A percentile compares a stretch with the other conserved stretches of the same genome.
Conservation (phyloP, 768 basidiomycete genomes). For the Strobilomyces echinocephalus region DNA sequence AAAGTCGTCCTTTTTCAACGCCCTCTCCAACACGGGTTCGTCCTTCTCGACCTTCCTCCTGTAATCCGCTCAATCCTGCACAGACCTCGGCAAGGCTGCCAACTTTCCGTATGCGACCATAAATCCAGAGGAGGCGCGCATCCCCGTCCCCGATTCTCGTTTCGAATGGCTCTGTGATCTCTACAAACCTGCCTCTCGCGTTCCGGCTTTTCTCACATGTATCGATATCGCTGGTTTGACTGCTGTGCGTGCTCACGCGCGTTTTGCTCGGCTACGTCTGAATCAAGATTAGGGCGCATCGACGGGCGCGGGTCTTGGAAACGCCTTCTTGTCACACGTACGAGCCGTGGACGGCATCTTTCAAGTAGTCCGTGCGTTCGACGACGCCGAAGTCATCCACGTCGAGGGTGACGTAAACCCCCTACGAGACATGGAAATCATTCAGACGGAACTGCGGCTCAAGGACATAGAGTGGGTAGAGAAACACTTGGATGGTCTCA, state of each 20-base stretch:
- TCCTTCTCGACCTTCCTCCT: constrained; percentile 2
- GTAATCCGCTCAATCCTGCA: constrained; percentile 5
- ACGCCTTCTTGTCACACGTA: constrained; percentile 95
- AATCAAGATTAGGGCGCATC: constrained; percentile 70
- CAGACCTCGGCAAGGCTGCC: constrained; percentile 88
- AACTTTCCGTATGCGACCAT: constrained; percentile 97
- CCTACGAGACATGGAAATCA: constrained; percentile 94
- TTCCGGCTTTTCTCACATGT: constrained; percentile 94
- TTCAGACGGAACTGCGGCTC: constrained; percentile 85
- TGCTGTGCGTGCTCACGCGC: constrained; percentile 52
- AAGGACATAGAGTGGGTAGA: constrained; percentile 99
- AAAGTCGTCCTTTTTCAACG: constrained; percentile 99
- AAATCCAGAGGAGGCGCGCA: constrained; percentile 92
- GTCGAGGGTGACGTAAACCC: constrained; percentile 98
- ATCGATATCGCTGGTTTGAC: constrained; percentile 99
- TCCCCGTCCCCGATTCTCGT: constrained; percentile 89
- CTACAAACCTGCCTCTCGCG: constrained; percentile 84
- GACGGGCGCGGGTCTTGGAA: constrained; percentile 96
- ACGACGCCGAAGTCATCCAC: constrained; percentile 98
- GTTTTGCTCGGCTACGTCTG: constrained; percentile 10
- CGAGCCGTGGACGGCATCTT: constrained; percentile 99
- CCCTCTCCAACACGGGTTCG: constrained; percentile 83
- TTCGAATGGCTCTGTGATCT: constrained; percentile 91
- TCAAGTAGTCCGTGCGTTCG: constrained; percentile 96
- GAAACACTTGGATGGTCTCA: constrained; percentile 76